Evolutionary conservation across 2,329 filamentous ascomycete genomes (phyloP).

Genomic region (Curvularia sp.): DNA sequence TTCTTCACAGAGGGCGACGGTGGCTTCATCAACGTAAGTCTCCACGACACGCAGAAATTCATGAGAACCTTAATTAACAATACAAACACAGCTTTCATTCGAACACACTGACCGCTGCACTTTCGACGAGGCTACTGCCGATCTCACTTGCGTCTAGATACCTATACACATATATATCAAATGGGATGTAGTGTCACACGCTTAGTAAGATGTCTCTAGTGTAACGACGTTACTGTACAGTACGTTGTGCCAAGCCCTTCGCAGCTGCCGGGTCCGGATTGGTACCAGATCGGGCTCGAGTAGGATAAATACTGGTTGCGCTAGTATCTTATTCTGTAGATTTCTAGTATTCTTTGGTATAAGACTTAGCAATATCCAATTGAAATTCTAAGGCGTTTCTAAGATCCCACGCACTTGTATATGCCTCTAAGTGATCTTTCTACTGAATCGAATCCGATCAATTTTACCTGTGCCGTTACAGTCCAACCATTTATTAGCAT

Average conservation of each 20-base stretch:
- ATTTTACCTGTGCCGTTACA: too few species aligned
- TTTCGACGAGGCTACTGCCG: slow-evolving; percentile 15
- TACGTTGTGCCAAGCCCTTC: not conserved
- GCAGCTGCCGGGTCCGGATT: not conserved
- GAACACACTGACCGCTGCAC: slow-evolving; percentile 10
- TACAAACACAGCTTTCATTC: slow-evolving; percentile 7
- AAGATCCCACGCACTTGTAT: too few species aligned
- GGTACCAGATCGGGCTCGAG: too few species aligned
- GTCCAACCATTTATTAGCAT: too few species aligned
- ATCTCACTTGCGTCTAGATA: slow-evolving; percentile 15
- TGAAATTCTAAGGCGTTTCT: too few species aligned
- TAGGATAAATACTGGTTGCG: too few species aligned
- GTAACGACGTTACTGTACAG: not conserved
- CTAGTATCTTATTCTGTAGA: too few species aligned
- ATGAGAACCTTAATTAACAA: not conserved
- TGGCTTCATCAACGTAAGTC: slow-evolving; percentile 5
- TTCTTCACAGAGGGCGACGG: slow-evolving; percentile 15
- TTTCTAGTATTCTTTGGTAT: too few species aligned
- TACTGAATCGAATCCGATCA: too few species aligned
- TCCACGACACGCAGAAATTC: not conserved
- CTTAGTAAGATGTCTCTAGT: not conserved
- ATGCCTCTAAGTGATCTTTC: too few species aligned
- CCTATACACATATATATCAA: not conserved
- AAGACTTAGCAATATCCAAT: too few species aligned
- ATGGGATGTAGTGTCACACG: not conserved